A percentile compares a stretch with the other conserved stretches of the same genome.
Evolutionary conservation across 2,329 filamentous ascomycete species (phyloP).

Genomic region (Penicillium sp.): DNA sequence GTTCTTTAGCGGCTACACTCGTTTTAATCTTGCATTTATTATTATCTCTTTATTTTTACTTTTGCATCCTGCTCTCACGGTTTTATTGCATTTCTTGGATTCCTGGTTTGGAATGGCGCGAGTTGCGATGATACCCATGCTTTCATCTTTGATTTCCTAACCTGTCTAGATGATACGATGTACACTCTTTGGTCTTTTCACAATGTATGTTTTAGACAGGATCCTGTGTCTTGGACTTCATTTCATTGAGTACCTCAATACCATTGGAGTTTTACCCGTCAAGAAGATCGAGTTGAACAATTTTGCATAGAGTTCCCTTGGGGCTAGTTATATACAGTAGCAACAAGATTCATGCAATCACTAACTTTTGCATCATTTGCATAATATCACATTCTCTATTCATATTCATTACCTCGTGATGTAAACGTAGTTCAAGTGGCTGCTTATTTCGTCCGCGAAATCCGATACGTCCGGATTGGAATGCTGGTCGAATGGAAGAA

Average conservation of each 20-base stretch:
- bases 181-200: not conserved
- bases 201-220: not conserved
- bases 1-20: constrained; percentile 7
- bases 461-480: constrained; percentile 41
- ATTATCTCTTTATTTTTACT: not conserved
- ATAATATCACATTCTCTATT: not conserved
- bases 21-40: constrained; percentile 3
- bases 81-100: constrained; percentile 11
- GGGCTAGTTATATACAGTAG: not conserved
- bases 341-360: not conserved
- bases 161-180: not conserved
- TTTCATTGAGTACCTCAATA: not conserved
- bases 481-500: constrained; percentile 49
- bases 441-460: constrained; percentile 19
- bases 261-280: not conserved
- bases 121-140: constrained; percentile 13
- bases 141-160: not conserved
- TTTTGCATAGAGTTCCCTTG: not conserved
- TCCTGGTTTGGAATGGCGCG: constrained; percentile 7
- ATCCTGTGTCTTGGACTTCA: not conserved
- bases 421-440: not conserved
- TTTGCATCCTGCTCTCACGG: constrained; percentile 1
- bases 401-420: constrained; percentile 6
- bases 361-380: not conserved
- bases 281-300: not conserved